Conservation (phyloP, 352 stramenopile species). For the Globisporangium orthogonon region DNA sequence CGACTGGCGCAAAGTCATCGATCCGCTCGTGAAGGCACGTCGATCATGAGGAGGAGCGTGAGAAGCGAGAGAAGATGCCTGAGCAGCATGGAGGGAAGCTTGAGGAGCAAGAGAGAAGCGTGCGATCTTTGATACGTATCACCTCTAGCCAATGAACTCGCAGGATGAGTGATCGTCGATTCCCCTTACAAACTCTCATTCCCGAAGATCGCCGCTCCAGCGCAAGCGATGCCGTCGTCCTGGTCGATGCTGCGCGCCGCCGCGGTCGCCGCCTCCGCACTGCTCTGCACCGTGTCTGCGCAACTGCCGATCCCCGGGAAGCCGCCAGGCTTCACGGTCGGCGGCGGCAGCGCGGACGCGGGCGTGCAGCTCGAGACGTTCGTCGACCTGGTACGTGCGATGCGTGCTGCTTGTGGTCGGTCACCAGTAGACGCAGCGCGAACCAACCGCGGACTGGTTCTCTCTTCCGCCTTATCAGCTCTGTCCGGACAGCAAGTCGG, state of each 20-base stretch:
- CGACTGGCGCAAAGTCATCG: conserved; percentile 51
- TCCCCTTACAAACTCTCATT: neutral
- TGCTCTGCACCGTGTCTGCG: conserved; percentile 14
- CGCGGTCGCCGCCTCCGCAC: conserved; percentile 8
- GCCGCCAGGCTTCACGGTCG: conserved; percentile 58
- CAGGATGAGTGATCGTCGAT: neutral
- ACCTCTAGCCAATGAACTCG: neutral
- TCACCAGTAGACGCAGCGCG: no score
- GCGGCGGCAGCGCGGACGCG: conserved; percentile 37
- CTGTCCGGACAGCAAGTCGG: conserved; percentile 65
- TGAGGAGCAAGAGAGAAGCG: neutral
- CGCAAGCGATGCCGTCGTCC: neutral
- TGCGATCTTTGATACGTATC: neutral
- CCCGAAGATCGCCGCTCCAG: neutral
- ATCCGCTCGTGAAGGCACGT: conserved; percentile 27
- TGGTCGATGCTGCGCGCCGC: conserved; percentile 14
- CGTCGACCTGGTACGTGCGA: conserved; percentile 50
- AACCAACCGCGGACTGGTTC: no score
- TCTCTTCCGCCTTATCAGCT: conserved; percentile 21
- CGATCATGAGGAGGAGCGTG: no score
- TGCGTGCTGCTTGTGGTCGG: no score
- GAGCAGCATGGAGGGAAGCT: neutral
- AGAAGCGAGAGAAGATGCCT: neutral
- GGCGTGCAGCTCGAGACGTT: conserved; percentile 80
- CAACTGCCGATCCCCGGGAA: conserved; percentile 59